Evolutionary conservation across 2,329 filamentous ascomycete genomes (phyloP).

Genomic region (Aurifilum marmelostoma): DNA sequence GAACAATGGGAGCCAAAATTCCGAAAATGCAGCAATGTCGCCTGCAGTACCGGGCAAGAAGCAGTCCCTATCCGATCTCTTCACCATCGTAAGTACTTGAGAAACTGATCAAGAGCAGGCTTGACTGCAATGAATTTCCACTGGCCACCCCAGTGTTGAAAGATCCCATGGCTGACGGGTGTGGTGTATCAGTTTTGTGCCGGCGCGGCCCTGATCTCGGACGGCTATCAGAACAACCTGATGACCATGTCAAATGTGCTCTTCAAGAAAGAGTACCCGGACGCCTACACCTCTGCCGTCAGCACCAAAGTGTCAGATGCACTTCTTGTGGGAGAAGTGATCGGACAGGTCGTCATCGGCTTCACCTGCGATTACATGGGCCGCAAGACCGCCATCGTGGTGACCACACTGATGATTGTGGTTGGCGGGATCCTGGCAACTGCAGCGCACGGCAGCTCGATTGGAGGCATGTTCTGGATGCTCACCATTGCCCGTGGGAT

Average conservation of each 20-base stretch:
- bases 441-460: conserved; percentile 45
- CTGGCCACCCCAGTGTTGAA: not conserved
- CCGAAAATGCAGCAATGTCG: not conserved
- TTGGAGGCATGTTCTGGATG: conserved; percentile 54
- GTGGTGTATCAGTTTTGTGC: conserved; percentile 2
- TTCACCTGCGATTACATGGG: conserved; percentile 44
- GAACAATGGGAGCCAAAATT: not conserved
- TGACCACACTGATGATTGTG: conserved; percentile 43
- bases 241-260: conserved; percentile 5
- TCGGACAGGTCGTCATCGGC: conserved; percentile 60
- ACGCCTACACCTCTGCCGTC: conserved; percentile 44
- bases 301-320: conserved; percentile 43
- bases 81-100: not conserved
- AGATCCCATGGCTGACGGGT: not conserved
- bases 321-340: conserved; percentile 58
- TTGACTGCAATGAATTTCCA: not conserved
- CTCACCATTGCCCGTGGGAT: conserved; percentile 47
- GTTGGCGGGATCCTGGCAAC: conserved; percentile 51
- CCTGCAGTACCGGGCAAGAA: not conserved
- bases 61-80: not conserved
- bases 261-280: conserved; percentile 6
- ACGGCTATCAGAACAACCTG: conserved; percentile 11
- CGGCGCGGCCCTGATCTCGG: not conserved
- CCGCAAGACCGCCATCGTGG: conserved; percentile 27
- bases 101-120: not conserved